These are phyloP conservation scores for Cyanidiococcus yangmingshanensis DNA, from an alignment of 23 red algal genomes.

Conservation along the genomic window DNA sequence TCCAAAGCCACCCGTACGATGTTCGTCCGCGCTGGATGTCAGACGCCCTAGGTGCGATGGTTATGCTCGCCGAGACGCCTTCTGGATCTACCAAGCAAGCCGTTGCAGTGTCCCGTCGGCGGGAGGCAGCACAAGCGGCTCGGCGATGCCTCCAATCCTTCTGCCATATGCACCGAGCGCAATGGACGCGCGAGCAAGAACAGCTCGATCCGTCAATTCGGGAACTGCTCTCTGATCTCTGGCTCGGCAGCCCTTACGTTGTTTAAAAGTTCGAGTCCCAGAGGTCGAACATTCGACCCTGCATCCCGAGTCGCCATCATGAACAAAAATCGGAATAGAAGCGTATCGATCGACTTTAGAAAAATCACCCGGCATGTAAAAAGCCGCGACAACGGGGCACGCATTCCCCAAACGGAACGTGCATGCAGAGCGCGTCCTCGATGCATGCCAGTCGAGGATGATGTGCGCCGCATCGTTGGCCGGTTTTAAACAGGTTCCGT, in stretches of 20 bases:
- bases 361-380: not conserved
- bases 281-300: not conserved
- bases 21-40: conserved; percentile 13
- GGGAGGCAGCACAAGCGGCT: not conserved
- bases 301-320: too few species aligned
- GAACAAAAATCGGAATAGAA: not conserved
- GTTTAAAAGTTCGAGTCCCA: not conserved
- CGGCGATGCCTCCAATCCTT: not conserved
- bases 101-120: not conserved
- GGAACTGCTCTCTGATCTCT: not conserved
- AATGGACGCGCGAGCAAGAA: not conserved
- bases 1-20: not conserved
- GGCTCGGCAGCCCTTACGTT: not conserved
- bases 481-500: too few species aligned
- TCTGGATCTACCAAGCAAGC: not conserved
- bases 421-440: too few species aligned
- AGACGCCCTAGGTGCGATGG: not conserved
- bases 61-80: not conserved
- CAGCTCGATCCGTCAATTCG: not conserved
- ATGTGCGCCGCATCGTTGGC: too few species aligned
- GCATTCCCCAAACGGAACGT: not conserved
- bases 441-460: too few species aligned
- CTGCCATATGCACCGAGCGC: not conserved
- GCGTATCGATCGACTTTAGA: not conserved
- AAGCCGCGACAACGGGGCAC: not conserved